phyloP scores from a whole-genome alignment of 225 moss, liverwort and hornwort genomes.

The Straminergon stramineum region DNA sequence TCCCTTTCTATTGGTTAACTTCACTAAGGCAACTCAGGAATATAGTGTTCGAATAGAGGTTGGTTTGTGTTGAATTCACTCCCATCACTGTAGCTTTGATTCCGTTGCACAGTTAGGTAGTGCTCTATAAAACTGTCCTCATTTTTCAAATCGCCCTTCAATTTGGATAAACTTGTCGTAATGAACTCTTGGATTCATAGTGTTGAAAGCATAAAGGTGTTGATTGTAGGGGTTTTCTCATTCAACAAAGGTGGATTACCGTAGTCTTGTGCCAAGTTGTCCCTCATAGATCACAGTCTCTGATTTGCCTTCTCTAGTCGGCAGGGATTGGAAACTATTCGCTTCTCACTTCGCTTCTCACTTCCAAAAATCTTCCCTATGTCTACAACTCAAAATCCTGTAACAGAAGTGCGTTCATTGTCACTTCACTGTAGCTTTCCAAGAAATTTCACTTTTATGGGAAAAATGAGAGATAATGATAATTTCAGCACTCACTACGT shows the following conservation, averaged over 20 bases:
- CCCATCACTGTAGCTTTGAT: background rate
- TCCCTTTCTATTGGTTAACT: too few relatives aligned
- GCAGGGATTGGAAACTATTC: background rate
- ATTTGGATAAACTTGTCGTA: too few relatives aligned
- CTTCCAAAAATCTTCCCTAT: too few relatives aligned
- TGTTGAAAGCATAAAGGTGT: background rate
- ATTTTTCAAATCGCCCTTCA: background rate
- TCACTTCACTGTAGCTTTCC: background rate
- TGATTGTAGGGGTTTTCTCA: background rate
- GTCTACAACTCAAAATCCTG: background rate
- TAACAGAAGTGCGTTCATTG: background rate
- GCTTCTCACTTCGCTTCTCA: background rate
- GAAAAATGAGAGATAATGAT: background rate
- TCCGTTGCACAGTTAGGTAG: background rate
- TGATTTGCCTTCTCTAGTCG: background rate
- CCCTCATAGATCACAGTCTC: background rate
- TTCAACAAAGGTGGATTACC: too few relatives aligned
- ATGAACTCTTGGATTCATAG: too few relatives aligned
- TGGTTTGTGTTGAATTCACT: background rate
- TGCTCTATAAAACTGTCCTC: background rate
- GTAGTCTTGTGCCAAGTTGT: background rate
- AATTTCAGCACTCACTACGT: too few relatives aligned
- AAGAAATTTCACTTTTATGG: too few relatives aligned
- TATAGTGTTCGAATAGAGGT: background rate
- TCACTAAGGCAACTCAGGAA: background rate